phyloP scores from a whole-genome alignment of 495 filamentous ascomycete genomes.

The Margaritispora aquatica region DNA sequence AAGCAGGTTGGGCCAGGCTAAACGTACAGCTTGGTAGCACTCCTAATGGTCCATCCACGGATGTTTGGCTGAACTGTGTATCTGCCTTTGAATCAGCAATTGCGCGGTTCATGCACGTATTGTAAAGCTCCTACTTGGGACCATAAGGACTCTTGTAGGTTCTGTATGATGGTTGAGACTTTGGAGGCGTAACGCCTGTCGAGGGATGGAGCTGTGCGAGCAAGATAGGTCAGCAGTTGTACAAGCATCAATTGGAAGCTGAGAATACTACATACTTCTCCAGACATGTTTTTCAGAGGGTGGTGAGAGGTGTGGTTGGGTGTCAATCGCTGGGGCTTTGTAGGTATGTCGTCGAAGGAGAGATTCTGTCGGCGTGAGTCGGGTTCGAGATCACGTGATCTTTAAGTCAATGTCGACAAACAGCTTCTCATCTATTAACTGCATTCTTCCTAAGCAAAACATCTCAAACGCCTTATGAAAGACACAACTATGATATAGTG shows the following conservation, averaged over 20 bases:
- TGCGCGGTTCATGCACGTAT: not conserved
- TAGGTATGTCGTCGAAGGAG: constrained; percentile 1
- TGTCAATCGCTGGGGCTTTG: constrained; percentile 13
- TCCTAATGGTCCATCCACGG: constrained; percentile 42
- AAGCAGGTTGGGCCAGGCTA: no score
- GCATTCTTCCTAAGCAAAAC: no score
- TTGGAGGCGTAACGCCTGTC: constrained; percentile 10
- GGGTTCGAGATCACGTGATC: constrained; percentile 1
- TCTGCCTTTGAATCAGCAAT: constrained; percentile 28
- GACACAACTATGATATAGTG: no score
- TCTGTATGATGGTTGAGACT: constrained; percentile 17
- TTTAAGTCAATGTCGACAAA: no score
- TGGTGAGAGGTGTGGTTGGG: not conserved
- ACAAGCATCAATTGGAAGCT: constrained; percentile 3
- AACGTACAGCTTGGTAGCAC: constrained; percentile 45
- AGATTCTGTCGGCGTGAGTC: not conserved
- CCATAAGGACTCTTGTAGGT: constrained; percentile 39
- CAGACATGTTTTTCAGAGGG: constrained; percentile 1
- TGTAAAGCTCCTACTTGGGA: constrained; percentile 29
- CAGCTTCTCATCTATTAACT: no score
- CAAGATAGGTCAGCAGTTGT: not conserved
- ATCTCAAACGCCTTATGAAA: no score
- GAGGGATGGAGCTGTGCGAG: constrained; percentile 1
- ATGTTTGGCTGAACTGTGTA: constrained; percentile 43
- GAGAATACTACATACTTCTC: constrained; percentile 7